Evolutionary conservation across 2,329 filamentous ascomycete genomes (phyloP).

Genomic region (Neospermospora avenae): DNA sequence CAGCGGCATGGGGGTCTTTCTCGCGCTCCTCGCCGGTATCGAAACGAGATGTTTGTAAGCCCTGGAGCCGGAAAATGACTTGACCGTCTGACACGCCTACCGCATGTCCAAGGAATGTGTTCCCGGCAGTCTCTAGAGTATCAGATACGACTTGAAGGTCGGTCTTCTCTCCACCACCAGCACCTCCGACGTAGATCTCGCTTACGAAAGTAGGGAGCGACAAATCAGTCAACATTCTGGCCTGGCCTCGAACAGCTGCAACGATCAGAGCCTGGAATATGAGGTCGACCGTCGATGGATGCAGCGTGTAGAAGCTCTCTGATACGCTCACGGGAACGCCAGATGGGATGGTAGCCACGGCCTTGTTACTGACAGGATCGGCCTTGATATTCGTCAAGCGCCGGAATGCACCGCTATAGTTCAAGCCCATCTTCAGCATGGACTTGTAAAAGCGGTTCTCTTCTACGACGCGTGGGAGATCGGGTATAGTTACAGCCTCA

Average conservation of each 20-base stretch:
- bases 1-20: not conserved
- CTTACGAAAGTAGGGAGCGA: conserved; percentile 9
- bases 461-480: not conserved
- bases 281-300: conserved; percentile 13
- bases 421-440: conserved; percentile 25
- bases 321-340: not conserved
- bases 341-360: conserved; percentile 1
- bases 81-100: not conserved
- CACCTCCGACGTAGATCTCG: conserved; percentile 9
- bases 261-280: conserved; percentile 11
- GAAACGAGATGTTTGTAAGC: not conserved
- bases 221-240: conserved; percentile 2
- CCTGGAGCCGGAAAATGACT: not conserved
- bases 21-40: not conserved
- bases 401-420: conserved; percentile 30
- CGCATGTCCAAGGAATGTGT: not conserved
- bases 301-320: not conserved
- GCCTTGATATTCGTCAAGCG: conserved; percentile 15
- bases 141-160: not conserved
- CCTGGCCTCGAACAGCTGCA: conserved; percentile 1
- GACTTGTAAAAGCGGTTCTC: not conserved
- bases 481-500: not conserved
- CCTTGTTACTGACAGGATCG: not conserved
- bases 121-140: not conserved
- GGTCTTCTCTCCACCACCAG: not conserved